Base-by-base conservation (phyloP, 1,139 yeast genomes). In the Suhomyces panamericanus region DNA sequence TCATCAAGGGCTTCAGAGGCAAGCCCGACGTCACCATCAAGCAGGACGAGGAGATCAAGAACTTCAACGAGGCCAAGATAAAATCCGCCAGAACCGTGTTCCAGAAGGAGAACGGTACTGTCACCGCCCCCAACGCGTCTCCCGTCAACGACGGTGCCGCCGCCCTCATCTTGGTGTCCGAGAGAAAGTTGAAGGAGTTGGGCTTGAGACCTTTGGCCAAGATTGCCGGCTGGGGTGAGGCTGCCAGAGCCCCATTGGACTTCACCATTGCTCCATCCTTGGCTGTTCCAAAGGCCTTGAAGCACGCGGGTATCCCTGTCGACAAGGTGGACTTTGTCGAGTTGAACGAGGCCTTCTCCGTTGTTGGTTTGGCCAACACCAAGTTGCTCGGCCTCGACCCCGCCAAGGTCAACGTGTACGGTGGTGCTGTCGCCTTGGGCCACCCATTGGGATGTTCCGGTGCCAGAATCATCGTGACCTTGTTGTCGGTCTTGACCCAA, bases 371-470 rank as follows among this genome's bases (percentile, higher is more conserved):
- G 54, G 96, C 96, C 51, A 91, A 90, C 72, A 74, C 90, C 52
- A 82, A 88, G 75, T 71, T 89, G 52, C 78, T 88, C 54, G 74
- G 75, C 54, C 65, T 93, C 49, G 79, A 83, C 48, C 70, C 73
- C 29, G 78, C 78, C 43, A 90, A 88, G 73, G 81, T 91, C 53
- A 93, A 93, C 63, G 95, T 85, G 46, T 91, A 91, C 67, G 99
- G 99, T 69, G 99, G 98, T 68, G 98, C 98, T 35, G 98, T 93
- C 51, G 98, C 97, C 40, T 67, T 93, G 56, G 98, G 98, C 42
- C 98, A 93, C 67, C 98, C 99, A 60, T 80, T 93, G 61, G 99
- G 98, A 49, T 88, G 96, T 73, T 87, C 96, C 16, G 99, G 99
- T 67, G 97, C 98, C 36, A 85, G 99, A 76, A 81, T 93, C 60